Base-by-base conservation (phyloP, 495 filamentous ascomycete species). In the Xylaria castorea region DNA sequence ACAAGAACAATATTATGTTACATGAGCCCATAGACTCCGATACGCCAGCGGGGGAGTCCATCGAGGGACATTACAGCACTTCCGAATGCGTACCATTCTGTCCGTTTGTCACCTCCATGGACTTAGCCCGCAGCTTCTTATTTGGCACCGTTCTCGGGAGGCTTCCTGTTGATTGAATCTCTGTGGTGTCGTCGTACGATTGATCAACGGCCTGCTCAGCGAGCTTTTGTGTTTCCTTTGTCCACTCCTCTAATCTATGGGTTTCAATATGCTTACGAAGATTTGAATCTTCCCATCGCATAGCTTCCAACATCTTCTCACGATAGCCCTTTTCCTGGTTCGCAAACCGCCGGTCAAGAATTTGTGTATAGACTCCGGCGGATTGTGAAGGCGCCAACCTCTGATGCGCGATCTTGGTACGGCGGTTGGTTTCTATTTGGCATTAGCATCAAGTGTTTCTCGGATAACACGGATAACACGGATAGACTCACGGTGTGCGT, bases 181-280 rank as follows among this genome's bases (percentile, higher is more conserved):
- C 76, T 1, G 78, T 76, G 16, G 68, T 71, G 22, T 75, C 74
- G 64, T 79, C 78, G 20, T 74, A 79, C 46, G 77, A 73, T 48
- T 80, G 74, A 60, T 75, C 64, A 55, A 80, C 78, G 0, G 78
- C 78, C 42, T 80, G 70, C 66, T 81, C 76, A 3, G 82, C 83
- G 20, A 79, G 78, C 61, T 80, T 81, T 32, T 83, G 69, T 34
- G 89, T 81, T 66, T 87, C 84, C 65, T 85, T 86, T 63, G 85
- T 88, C 90, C 91, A 91, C 64, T 88, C 84, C 9, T 87, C 89
- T 34, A 92, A 82, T 46, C 88, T 85, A 20, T 88, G 84, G 74
- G 86, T 85, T 60, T 91, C 87, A 22, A 93, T 81, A 71, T 84
- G 86, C 34, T 82, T 76, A 12, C 79, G 76, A 22, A 92, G 81